A percentile compares a stretch with the other conserved stretches of the same genome.
Evolutionary conservation across 768 basidiomycete species (phyloP).

Genomic region (Naematelia encephala): DNA sequence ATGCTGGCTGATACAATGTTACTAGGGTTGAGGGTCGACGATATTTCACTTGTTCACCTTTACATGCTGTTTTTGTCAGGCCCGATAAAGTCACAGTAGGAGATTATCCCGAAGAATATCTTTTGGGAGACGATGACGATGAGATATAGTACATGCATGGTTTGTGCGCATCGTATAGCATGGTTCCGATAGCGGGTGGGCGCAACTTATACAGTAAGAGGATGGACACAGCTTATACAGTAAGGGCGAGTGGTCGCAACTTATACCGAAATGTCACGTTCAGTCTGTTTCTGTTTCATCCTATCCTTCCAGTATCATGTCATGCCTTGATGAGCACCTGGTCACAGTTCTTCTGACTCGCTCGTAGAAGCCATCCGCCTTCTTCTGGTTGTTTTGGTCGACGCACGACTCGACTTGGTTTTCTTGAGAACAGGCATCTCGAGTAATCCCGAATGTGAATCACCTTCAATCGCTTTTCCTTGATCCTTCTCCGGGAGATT

Average conservation of each 20-base stretch:
- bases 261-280: too few relatives aligned
- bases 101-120: slow-evolving; percentile 79
- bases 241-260: too few relatives aligned
- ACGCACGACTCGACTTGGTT: not conserved
- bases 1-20: too few relatives aligned
- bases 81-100: slow-evolving; percentile 77
- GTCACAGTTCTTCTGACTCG: too few relatives aligned
- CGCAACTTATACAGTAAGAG: too few relatives aligned
- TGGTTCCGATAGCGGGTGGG: too few relatives aligned
- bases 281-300: too few relatives aligned
- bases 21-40: slow-evolving; percentile 72
- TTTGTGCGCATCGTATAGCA: not conserved
- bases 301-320: too few relatives aligned
- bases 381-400: not conserved
- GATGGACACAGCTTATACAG: too few relatives aligned
- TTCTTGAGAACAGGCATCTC: not conserved
- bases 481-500: not conserved
- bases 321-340: too few relatives aligned
- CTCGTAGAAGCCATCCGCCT: too few relatives aligned
- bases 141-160: slow-evolving; percentile 44
- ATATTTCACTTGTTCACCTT: slow-evolving; percentile 77
- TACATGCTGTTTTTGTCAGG: slow-evolving; percentile 80
- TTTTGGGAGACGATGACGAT: slow-evolving; percentile 60
- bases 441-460: not conserved
- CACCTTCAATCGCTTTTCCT: not conserved